Evolutionary conservation across 179 eudicot genomes (phyloP), one percentile per base, ranked within the genome.

Genomic region (Sideroxylon spinosum): DNA sequence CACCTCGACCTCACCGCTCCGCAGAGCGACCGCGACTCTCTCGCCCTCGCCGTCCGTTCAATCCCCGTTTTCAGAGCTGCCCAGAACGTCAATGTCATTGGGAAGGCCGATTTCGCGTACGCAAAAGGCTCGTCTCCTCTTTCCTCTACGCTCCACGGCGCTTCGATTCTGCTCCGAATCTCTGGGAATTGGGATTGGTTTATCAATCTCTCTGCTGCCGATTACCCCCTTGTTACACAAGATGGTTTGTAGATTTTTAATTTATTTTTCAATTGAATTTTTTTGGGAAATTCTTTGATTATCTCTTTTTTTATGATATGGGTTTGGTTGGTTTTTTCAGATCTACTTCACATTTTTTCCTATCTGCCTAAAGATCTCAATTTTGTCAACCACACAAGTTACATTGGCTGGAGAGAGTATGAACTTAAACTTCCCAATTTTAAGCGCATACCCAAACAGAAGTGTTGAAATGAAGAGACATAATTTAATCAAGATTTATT

Each of bases 351-450:
- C 85, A 89, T 95, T 28, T 77, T 95, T 83, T 91, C 98, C 0
- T 95, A 88, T 82, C 78, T 93, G 78, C 98, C 98, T 0, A 91
- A 86, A 83, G 93, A 91, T 75, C 88, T 95, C 44, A 95, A 91
- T 86, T 95, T 95, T 86, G 93, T 90, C 77, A 90, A 91, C 78
- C 98, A 95, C 78, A 87, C 97, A 73, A 87, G 97, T 88, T 93
- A 93, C 88, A 86, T 95, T 84, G 98, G 98, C 20, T 91, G 97
- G 95, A 93, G 84, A 87, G 95, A 95, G 98, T 95, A 86, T 75
- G 95, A 7, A 78, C 64, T 73, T 75, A 71, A 29, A 44, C 76
- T 78, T 79, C 82, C 70, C 61, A 37, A 37, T 37, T 37, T 37
- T 37, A 37, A 37, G 44, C 44, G 44, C 2, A 3, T 6, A 37